These are phyloP conservation scores for Viridothelium virens DNA, from an alignment of 495 filamentous ascomycete genomes.

Conservation along the genomic window DNA sequence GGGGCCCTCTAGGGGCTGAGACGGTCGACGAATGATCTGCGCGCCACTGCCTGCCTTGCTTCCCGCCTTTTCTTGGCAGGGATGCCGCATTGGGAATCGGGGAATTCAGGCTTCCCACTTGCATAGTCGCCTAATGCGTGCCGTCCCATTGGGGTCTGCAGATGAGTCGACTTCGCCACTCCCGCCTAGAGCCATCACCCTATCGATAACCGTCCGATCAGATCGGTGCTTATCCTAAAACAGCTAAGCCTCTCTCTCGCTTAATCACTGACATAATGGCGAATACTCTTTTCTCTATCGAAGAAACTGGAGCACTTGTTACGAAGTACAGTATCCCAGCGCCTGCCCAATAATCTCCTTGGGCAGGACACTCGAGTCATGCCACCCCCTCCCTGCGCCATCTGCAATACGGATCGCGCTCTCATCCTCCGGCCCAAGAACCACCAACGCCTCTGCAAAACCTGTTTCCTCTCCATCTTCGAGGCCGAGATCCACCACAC, in stretches of 20 bases:
- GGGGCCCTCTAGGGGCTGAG: not conserved
- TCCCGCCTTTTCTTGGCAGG: slow-evolving; percentile 6
- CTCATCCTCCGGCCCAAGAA: slow-evolving; percentile 92
- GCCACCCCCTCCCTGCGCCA: slow-evolving; percentile 57
- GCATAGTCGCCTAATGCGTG: not conserved
- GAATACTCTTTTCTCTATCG: too few relatives aligned
- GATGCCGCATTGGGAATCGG: not conserved
- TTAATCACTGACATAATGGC: not conserved
- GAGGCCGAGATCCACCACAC: slow-evolving; percentile 92
- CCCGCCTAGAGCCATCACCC: not conserved
- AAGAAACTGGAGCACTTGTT: too few relatives aligned
- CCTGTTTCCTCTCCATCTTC: slow-evolving; percentile 79
- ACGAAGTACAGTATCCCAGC: too few relatives aligned
- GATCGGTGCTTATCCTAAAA: not conserved
- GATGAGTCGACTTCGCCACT: too few relatives aligned
- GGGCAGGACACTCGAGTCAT: slow-evolving; percentile 31
- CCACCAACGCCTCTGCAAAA: slow-evolving; percentile 79
- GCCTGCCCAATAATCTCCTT: not conserved
- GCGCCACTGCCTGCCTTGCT: not conserved
- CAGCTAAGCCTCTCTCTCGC: not conserved
- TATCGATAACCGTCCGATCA: not conserved
- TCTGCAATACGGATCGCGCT: slow-evolving; percentile 69
- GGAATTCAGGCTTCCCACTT: too few relatives aligned
- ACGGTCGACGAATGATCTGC: slow-evolving; percentile 6
- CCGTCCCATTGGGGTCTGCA: not conserved